phyloP scores from a whole-genome alignment of 2,329 filamentous ascomycete genomes.

The Trichoderma semiorbis region DNA sequence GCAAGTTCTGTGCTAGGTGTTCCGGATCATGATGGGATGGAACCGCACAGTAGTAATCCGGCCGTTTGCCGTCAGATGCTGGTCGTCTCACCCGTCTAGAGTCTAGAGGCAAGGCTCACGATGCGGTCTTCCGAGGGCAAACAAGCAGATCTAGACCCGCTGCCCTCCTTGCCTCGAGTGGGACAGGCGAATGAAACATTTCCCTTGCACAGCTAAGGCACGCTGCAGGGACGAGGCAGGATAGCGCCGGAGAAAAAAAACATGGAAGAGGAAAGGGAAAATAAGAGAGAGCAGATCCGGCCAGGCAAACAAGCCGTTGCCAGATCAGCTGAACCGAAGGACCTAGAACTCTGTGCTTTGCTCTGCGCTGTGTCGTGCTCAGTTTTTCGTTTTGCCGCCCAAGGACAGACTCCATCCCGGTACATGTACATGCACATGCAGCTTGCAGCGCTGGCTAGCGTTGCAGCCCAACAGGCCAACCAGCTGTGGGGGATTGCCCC shows the following conservation, averaged over 20 bases:
- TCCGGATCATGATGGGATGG: neutral
- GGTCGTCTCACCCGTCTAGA: neutral
- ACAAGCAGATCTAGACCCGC: slow-evolving; percentile 10
- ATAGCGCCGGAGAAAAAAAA: slow-evolving; percentile 2
- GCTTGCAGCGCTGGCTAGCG: slow-evolving; percentile 15
- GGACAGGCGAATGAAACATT: slow-evolving; percentile 1
- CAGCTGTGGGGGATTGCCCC: slow-evolving; percentile 3
- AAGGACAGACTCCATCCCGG: neutral
- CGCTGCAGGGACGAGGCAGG: slow-evolving; percentile 8
- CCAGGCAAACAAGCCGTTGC: neutral
- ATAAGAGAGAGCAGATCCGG: neutral
- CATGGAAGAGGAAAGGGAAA: neutral
- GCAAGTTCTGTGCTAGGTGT: neutral
- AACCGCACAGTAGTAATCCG: neutral
- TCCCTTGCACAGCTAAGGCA: slow-evolving; percentile 15
- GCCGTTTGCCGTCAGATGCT: neutral
- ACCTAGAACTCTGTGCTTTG: neutral
- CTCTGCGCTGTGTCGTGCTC: neutral
- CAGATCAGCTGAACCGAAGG: slow-evolving; percentile 4
- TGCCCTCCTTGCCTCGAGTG: slow-evolving; percentile 4
- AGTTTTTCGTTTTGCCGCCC: neutral
- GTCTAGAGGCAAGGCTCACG: neutral
- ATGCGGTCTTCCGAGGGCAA: slow-evolving; percentile 9
- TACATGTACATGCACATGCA: neutral
- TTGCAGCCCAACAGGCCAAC: slow-evolving; percentile 17